A percentile compares a stretch with the other conserved stretches of the same genome.
phyloP scores from a whole-genome alignment of 495 filamentous ascomycete species.

The Penicillium canescens region DNA sequence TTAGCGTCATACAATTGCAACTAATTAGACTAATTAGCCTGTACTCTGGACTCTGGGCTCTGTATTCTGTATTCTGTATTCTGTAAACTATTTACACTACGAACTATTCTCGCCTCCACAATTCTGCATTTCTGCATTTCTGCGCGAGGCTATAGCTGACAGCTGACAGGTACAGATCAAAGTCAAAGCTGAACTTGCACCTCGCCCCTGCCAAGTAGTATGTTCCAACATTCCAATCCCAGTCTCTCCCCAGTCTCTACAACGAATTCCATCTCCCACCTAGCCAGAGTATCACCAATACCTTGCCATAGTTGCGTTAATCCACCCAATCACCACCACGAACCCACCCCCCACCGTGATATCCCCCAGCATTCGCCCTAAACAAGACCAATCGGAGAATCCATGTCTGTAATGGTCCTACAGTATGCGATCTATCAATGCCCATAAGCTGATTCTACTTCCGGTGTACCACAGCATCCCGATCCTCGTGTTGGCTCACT shows the following conservation, averaged over 20 bases:
- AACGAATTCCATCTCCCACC: not conserved
- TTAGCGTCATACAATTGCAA: too few relatives aligned
- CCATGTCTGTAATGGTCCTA: not conserved
- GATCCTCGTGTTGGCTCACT: not conserved
- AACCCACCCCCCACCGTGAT: constrained; percentile 21
- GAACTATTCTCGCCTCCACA: too few relatives aligned
- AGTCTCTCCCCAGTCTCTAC: not conserved
- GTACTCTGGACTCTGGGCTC: too few relatives aligned
- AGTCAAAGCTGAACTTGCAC: too few relatives aligned
- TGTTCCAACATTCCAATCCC: too few relatives aligned
- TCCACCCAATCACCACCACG: constrained; percentile 17
- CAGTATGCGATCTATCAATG: not conserved
- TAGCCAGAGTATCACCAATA: not conserved
- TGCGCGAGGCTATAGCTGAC: too few relatives aligned
- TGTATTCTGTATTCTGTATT: too few relatives aligned
- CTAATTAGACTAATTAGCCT: too few relatives aligned
- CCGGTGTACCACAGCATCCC: not conserved
- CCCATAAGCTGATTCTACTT: not conserved
- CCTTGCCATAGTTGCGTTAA: constrained; percentile 12
- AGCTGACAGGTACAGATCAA: too few relatives aligned
- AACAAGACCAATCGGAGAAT: constrained; percentile 16
- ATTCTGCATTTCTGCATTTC: too few relatives aligned
- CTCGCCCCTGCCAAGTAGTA: too few relatives aligned
- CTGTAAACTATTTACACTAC: too few relatives aligned
- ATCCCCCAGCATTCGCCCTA: constrained; percentile 17